Evolutionary conservation across 371 early-diverging fungal species (phyloP).

Genomic region (Syncephalastrum racemosum): DNA sequence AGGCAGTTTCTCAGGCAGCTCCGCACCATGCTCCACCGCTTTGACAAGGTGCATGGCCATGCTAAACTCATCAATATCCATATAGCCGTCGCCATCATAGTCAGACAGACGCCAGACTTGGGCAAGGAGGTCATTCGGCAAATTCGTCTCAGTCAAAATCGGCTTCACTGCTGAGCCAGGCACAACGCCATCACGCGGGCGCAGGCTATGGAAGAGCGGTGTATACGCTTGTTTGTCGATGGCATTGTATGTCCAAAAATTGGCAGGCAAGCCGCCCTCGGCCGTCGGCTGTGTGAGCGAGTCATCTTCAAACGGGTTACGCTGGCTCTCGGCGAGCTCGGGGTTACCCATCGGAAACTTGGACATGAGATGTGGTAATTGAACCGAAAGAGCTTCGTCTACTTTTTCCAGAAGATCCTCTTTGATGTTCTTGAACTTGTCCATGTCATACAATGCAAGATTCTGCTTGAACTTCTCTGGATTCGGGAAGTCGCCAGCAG

Average conservation of each 20-base stretch:
- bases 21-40: slow-evolving; percentile 47
- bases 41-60: slow-evolving; percentile 65
- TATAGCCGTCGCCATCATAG: slow-evolving; percentile 67
- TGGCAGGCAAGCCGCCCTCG: slow-evolving; percentile 28
- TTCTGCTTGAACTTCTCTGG: slow-evolving; percentile 61
- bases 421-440: slow-evolving; percentile 73
- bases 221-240: slow-evolving; percentile 42
- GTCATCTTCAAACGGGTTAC: slow-evolving; percentile 34
- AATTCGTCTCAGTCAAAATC: slow-evolving; percentile 53
- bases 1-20: slow-evolving; percentile 51
- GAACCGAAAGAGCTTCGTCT: slow-evolving; percentile 48
- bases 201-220: slow-evolving; percentile 22
- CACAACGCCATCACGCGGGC: slow-evolving; percentile 60
- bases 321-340: slow-evolving; percentile 27
- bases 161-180: slow-evolving; percentile 59
- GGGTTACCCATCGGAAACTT: slow-evolving; percentile 38
- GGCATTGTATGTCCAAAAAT: slow-evolving; percentile 50
- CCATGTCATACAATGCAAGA: slow-evolving; percentile 70
- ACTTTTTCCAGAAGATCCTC: slow-evolving; percentile 57
- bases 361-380: slow-evolving; percentile 38
- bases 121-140: slow-evolving; percentile 55
- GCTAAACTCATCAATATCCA: slow-evolving; percentile 67
- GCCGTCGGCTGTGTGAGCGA: slow-evolving; percentile 10
- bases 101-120: slow-evolving; percentile 71
- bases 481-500: slow-evolving; percentile 77